Conservation (phyloP, 768 basidiomycete species). For the Psilocybe subaeruginosa region DNA sequence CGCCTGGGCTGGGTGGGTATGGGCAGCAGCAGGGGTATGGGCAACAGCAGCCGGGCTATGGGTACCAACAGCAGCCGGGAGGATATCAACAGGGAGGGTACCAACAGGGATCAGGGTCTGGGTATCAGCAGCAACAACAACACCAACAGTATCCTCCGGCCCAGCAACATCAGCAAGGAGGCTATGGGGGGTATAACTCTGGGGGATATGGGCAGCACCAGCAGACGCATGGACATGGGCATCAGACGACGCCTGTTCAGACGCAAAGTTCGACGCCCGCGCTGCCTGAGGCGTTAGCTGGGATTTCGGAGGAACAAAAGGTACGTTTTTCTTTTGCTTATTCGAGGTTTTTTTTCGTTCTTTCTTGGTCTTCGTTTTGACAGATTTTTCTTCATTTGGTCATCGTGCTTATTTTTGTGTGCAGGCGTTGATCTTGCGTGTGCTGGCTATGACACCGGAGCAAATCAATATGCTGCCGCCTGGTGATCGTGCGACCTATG, state of each 20-base stretch:
- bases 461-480: constrained; percentile 80
- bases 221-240: constrained; percentile 4
- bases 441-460: constrained; percentile 81
- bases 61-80: constrained; percentile 5
- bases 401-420: background rate
- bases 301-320: constrained; percentile 73
- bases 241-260: constrained; percentile 17
- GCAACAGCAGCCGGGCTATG: constrained; percentile 17
- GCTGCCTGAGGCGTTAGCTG: constrained; percentile 55
- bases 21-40: background rate
- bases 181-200: constrained; percentile 25
- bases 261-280: constrained; percentile 27
- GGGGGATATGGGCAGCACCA: constrained; percentile 18
- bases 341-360: too few relatives aligned
- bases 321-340: constrained; percentile 30
- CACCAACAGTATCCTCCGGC: constrained; percentile 1
- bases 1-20: constrained; percentile 12
- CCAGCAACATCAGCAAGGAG: background rate
- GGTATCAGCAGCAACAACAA: background rate
- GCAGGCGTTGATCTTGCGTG: constrained; percentile 76
- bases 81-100: constrained; percentile 16
- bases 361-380: too few relatives aligned
- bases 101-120: constrained; percentile 9
- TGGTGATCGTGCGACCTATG: constrained; percentile 72
- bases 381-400: background rate